Evolutionary conservation across 306 rosid genomes (phyloP).

Genomic region (barrel medic (Medicago truncatula)): MtrunA17r5.0-ANR NC_053047.1:33170501-33171000

Average conservation of each 20-base stretch:
- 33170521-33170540: too few relatives aligned
- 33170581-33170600: too few relatives aligned
- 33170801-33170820: neutral
- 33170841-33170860: neutral
- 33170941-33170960: too few relatives aligned
- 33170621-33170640: neutral
- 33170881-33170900: neutral
- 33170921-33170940: too few relatives aligned
- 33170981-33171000: neutral
- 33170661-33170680: neutral
- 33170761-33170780: neutral
- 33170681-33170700: neutral
- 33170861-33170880: neutral
- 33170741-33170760: neutral
- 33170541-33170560: too few relatives aligned
- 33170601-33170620: too few relatives aligned
- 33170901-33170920: too few relatives aligned
- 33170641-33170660: neutral
- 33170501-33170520: too few relatives aligned
- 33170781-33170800: neutral
- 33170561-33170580: too few relatives aligned
- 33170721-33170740: neutral
- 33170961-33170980: conserved; percentile 5
- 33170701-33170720: conserved; percentile 3
- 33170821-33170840: conserved; percentile 9